Conservation (phyloP, 2,329 filamentous ascomycete species). For the Alternaria arbusti region DNA sequence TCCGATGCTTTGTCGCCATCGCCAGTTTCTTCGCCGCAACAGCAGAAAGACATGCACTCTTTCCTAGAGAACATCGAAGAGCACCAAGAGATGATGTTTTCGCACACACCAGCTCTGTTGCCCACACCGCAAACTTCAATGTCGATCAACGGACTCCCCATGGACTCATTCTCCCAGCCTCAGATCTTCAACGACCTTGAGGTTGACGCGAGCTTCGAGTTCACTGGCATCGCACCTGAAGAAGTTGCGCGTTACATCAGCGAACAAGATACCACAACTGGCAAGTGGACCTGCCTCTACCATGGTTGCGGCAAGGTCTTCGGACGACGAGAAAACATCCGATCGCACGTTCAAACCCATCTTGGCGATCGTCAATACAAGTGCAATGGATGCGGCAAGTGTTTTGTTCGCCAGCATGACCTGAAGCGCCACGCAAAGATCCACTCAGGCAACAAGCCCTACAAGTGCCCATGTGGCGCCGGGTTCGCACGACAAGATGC, state of each 20-base stretch:
- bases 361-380: constrained; percentile 94
- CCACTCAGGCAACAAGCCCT: constrained; percentile 93
- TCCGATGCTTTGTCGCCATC: constrained; percentile 59
- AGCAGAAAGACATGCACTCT: constrained; percentile 40
- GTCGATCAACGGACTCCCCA: constrained; percentile 23
- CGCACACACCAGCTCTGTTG: constrained; percentile 38
- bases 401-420: constrained; percentile 96
- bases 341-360: constrained; percentile 97
- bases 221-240: constrained; percentile 86
- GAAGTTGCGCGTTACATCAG: constrained; percentile 64
- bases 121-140: constrained; percentile 31
- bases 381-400: constrained; percentile 91
- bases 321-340: constrained; percentile 98
- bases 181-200: constrained; percentile 53
- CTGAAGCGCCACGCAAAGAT: constrained; percentile 98
- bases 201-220: constrained; percentile 67
- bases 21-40: constrained; percentile 45
- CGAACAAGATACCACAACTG: constrained; percentile 51
- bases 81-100: constrained; percentile 41
- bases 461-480: constrained; percentile 92
- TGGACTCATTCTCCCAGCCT: constrained; percentile 27
- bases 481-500: constrained; percentile 95
- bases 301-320: constrained; percentile 86
- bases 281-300: constrained; percentile 58
- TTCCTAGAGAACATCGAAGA: constrained; percentile 46